A percentile compares a stretch with the other conserved stretches of the same genome.
These are phyloP conservation scores for Agaricus subrufescens DNA, from an alignment of 768 basidiomycete species.

Conservation along the genomic window DNA sequence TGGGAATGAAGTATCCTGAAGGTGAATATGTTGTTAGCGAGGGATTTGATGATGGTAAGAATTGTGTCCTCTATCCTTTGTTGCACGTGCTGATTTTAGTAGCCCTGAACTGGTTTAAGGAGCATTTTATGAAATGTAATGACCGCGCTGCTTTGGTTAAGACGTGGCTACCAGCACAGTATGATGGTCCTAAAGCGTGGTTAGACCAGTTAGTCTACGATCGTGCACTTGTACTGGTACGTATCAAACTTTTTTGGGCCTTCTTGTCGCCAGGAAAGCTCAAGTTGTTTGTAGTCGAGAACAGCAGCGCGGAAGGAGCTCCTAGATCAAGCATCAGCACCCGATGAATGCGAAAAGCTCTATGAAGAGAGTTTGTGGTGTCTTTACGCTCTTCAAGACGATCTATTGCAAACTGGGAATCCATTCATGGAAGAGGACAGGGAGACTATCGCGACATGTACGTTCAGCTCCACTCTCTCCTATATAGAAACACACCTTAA, in stretches of 20 bases:
- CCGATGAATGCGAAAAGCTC: slow-evolving; percentile 85
- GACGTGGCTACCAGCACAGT: slow-evolving; percentile 82
- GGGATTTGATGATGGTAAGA: slow-evolving; percentile 72
- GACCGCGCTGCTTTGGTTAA: slow-evolving; percentile 86
- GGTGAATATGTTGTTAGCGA: slow-evolving; percentile 73
- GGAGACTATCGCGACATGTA: slow-evolving; percentile 73
- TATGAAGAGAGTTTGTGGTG: slow-evolving; percentile 97
- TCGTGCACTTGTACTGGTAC: slow-evolving; percentile 78
- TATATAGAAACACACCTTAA: slow-evolving; percentile 1
- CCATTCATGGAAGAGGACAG: slow-evolving; percentile 84
- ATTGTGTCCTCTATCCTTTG: neutral
- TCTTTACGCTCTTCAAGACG: slow-evolving; percentile 87
- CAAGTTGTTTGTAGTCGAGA: slow-evolving; percentile 59
- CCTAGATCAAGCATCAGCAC: slow-evolving; percentile 66
- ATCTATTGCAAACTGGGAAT: slow-evolving; percentile 74
- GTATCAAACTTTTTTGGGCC: slow-evolving; percentile 22
- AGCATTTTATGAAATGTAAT: slow-evolving; percentile 91
- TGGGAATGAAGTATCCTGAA: slow-evolving; percentile 76
- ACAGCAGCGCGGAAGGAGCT: slow-evolving; percentile 91
- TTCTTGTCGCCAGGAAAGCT: neutral
- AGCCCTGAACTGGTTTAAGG: slow-evolving; percentile 89
- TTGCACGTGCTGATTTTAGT: slow-evolving; percentile 6
- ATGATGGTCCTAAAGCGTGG: slow-evolving; percentile 77
- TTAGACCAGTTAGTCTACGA: slow-evolving; percentile 93
- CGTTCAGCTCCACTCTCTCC: slow-evolving; percentile 19